Conservation (phyloP, 202 grass and related monocot species). For the Panicum hallii region DNA sequence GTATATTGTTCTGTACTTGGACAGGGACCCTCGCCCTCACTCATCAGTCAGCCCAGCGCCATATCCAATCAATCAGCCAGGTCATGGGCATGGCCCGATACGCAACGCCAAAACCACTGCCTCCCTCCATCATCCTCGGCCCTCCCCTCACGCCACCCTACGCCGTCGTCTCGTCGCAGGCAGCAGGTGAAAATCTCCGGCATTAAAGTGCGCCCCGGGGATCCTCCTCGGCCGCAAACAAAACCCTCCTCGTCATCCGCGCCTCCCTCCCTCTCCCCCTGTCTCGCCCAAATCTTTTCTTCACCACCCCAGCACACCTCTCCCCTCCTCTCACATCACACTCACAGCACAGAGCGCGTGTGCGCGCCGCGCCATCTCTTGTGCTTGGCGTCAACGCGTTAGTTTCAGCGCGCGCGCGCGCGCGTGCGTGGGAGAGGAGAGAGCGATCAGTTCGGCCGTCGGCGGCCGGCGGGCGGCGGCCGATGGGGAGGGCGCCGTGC, state of each 20-base stretch:
- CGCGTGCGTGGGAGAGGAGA: not conserved
- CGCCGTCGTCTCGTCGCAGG: conserved; percentile 29
- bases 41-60: not conserved
- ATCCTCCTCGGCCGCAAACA: conserved; percentile 59
- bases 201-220: conserved; percentile 46
- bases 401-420: not conserved
- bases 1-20: too few species aligned
- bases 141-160: not conserved
- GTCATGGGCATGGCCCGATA: not conserved
- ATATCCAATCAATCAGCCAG: not conserved
- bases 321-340: conserved; percentile 14
- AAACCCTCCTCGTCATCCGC: conserved; percentile 50
- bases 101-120: not conserved
- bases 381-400: conserved; percentile 34
- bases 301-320: not conserved
- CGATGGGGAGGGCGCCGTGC: conserved; percentile 88
- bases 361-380: conserved; percentile 26
- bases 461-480: conserved; percentile 21
- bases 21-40: too few species aligned
- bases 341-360: not conserved
- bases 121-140: not conserved
- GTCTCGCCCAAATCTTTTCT: conserved; percentile 25
- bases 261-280: not conserved
- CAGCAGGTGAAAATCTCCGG: conserved; percentile 48
- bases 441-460: not conserved